Evolutionary conservation across 164 flowering plant species (phyloP), one percentile per base, ranked within the genome.

Genomic region (Vitis riparia): DNA sequence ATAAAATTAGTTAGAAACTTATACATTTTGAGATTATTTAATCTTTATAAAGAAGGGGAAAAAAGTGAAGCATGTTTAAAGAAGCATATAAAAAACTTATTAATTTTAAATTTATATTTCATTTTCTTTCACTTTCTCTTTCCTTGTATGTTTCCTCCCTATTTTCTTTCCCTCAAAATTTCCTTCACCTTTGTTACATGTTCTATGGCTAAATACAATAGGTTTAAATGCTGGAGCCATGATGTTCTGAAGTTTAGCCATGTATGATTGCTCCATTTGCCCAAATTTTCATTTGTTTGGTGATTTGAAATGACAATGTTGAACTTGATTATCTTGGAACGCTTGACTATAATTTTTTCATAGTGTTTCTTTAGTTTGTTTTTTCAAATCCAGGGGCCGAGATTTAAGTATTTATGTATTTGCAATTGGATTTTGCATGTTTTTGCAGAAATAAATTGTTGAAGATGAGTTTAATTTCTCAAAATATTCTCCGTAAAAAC

Each of bases 381-480:
- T 37, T 37, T 37, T 6, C 44, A 37, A 37, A 37, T 23, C 2
- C 27, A 23, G 27, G 27, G 27, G 27, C 27, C 2, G 27, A 23
- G 27, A 23, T 23, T 23, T 23, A 23, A 23, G 27, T 23, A 23
- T 23, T 23, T 23, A 23, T 23, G 27, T 23, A 2, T 23, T 23
- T 10, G 23, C 61, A 14, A 17, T 7, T 58, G 9, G 5, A 17
- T 17, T 63, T 61, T 27, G 56, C 14, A 50, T 61, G 53, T 1
- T 60, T 59, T 53, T 66, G 75, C 61, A 65, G 65, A 51, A 17
- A 44, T 5, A 37, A 62, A 0, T 30, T 60, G 5, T 61, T 27
- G 68, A 70, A 37, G 70, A 85, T 84, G 90, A 84, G 86, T 79
- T 78, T 87, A 67, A 84, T 90, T 73, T 88, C 95, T 62, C 92